These are phyloP conservation scores for Alternaria triticimaculans DNA, from an alignment of 2,329 filamentous ascomycete genomes.

Conservation along the genomic window DNA sequence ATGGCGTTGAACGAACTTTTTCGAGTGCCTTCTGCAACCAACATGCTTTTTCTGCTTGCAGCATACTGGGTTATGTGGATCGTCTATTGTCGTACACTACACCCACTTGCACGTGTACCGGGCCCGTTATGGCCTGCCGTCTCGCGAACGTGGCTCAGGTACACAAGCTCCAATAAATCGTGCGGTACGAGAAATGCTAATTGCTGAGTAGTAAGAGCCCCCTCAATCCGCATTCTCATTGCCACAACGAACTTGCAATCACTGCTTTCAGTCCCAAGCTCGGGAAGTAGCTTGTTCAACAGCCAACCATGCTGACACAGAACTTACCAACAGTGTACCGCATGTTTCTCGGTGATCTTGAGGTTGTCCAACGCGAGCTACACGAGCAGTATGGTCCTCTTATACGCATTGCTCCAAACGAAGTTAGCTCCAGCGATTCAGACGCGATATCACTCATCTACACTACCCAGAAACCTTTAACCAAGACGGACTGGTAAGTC, in stretches of 20 bases:
- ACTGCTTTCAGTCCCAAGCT: neutral
- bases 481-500: conserved; percentile 9
- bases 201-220: neutral
- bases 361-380: conserved; percentile 13
- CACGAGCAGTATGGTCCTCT: conserved; percentile 15
- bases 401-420: conserved; percentile 26
- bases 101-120: conserved; percentile 13
- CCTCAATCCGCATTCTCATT: neutral
- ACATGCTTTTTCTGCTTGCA: neutral
- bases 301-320: neutral
- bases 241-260: neutral
- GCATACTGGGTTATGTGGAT: conserved; percentile 4
- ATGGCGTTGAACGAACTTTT: neutral
- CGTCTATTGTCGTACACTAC: conserved; percentile 10
- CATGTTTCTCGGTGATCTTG: conserved; percentile 6
- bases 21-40: neutral
- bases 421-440: conserved; percentile 19
- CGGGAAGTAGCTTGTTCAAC: neutral
- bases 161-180: neutral
- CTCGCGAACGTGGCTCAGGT: conserved; percentile 11
- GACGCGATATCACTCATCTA: conserved; percentile 24
- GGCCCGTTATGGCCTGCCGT: conserved; percentile 12
- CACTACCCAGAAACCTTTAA: conserved; percentile 15
- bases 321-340: conserved; percentile 4
- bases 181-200: neutral